Evolutionary conservation across 2,329 filamentous ascomycete species (phyloP).

Genomic region (Ustulina deusta): DNA sequence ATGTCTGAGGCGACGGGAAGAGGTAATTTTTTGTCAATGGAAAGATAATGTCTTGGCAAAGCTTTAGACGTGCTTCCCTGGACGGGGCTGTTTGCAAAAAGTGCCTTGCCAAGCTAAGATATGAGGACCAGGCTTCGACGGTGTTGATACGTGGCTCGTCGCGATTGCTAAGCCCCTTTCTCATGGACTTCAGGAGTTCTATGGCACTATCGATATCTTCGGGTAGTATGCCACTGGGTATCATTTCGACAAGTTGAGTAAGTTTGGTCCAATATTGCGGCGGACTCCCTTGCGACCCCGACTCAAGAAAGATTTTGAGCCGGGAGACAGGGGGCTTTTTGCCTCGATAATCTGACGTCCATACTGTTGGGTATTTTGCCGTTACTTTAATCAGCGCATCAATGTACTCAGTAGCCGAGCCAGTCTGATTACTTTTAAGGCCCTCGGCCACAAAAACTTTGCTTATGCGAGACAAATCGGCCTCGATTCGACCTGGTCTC

Average conservation of each 20-base stretch:
- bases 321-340: constrained; percentile 67
- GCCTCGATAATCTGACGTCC: constrained; percentile 71
- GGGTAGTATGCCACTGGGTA: constrained; percentile 68
- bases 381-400: constrained; percentile 76
- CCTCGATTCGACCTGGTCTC: constrained; percentile 60
- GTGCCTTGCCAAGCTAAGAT: constrained; percentile 72
- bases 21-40: constrained; percentile 69
- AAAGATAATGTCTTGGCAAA: constrained; percentile 64
- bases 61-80: constrained; percentile 57
- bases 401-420: constrained; percentile 79
- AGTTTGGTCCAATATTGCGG: constrained; percentile 79
- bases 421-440: constrained; percentile 76
- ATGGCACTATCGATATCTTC: constrained; percentile 64
- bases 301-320: constrained; percentile 79
- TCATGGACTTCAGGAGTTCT: constrained; percentile 74
- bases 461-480: constrained; percentile 64
- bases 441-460: constrained; percentile 77
- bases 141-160: constrained; percentile 80
- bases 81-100: constrained; percentile 62
- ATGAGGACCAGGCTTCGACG: constrained; percentile 78
- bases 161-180: constrained; percentile 76
- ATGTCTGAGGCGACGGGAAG: constrained; percentile 57
- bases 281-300: constrained; percentile 84
- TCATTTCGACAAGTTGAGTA: constrained; percentile 69
- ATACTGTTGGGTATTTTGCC: constrained; percentile 72